Evolutionary conservation across 83 land plant genomes (phyloP).

Genomic region (Larix sibirica): DNA sequence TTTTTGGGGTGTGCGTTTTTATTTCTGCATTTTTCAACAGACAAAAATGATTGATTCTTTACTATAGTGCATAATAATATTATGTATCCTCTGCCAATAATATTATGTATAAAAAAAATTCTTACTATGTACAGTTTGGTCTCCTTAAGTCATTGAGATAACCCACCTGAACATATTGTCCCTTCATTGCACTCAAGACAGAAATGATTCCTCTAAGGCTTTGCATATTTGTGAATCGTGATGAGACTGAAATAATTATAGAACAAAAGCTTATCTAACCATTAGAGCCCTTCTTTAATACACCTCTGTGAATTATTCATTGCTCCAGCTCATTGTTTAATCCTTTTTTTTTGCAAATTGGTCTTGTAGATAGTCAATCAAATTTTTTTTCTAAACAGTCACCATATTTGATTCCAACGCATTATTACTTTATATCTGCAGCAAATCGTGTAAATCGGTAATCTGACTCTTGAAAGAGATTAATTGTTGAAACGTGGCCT

Average conservation of each 20-base stretch:
- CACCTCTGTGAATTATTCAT: neutral
- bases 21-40: no score
- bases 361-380: neutral
- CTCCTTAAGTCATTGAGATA: no score
- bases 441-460: neutral
- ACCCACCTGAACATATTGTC: neutral
- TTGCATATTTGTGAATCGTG: conserved; percentile 1
- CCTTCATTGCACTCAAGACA: conserved; percentile 34
- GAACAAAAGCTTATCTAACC: conserved; percentile 20
- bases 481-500: conserved; percentile 1
- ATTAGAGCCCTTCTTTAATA: conserved; percentile 13
- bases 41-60: no score
- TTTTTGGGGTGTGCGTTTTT: no score
- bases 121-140: no score
- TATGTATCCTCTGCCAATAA: no score
- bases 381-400: neutral
- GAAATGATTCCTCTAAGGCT: conserved; percentile 31
- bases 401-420: neutral
- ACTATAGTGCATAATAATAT: no score
- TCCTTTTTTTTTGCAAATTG: neutral
- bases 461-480: neutral
- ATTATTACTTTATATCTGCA: no score
- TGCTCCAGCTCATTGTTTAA: neutral
- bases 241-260: conserved; percentile 19
- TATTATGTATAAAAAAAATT: no score